Percentiles rank a stretch among this genome's conserved stretches.
phyloP scores from a whole-genome alignment of 805 yeast species.

The Nakazawaea peltata region DNA sequence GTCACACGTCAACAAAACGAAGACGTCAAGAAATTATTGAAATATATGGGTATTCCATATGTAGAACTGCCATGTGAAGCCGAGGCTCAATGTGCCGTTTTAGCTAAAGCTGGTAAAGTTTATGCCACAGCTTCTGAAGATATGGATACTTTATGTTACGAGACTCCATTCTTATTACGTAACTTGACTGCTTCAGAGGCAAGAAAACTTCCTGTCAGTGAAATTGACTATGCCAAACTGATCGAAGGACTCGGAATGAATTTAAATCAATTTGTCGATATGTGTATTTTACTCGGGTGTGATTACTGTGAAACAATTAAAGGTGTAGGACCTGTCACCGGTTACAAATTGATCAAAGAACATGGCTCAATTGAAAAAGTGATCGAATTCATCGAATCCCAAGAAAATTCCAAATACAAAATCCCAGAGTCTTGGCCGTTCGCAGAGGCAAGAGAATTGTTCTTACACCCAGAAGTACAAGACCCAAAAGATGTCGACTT shows the following conservation, averaged over 20 bases:
- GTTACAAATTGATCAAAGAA: constrained; percentile 79
- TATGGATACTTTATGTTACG: constrained; percentile 96
- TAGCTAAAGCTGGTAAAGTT: constrained; percentile 85
- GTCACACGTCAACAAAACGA: constrained; percentile 90
- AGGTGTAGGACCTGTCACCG: constrained; percentile 96
- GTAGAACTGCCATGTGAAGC: constrained; percentile 97
- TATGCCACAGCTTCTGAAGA: constrained; percentile 98
- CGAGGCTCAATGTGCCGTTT: constrained; percentile 95
- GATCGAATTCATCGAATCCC: constrained; percentile 51
- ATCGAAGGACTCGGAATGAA: constrained; percentile 74
- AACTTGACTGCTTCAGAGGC: constrained; percentile 94
- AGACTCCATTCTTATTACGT: constrained; percentile 74
- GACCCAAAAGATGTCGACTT: constrained; percentile 53
- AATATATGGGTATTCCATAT: constrained; percentile 91
- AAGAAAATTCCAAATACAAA: constrained; percentile 54
- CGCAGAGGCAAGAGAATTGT: constrained; percentile 78
- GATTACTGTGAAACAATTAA: constrained; percentile 94
- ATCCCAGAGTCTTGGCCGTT: constrained; percentile 95
- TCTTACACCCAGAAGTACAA: constrained; percentile 73
- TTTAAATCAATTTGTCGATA: constrained; percentile 69
- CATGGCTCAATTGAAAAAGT: constrained; percentile 77
- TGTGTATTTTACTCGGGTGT: constrained; percentile 91
- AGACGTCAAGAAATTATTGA: constrained; percentile 77
- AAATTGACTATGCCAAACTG: constrained; percentile 59
- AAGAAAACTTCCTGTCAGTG: constrained; percentile 85